These are phyloP conservation scores for Tuber brumale DNA, from an alignment of 495 filamentous ascomycete species.

Conservation along the genomic window DNA sequence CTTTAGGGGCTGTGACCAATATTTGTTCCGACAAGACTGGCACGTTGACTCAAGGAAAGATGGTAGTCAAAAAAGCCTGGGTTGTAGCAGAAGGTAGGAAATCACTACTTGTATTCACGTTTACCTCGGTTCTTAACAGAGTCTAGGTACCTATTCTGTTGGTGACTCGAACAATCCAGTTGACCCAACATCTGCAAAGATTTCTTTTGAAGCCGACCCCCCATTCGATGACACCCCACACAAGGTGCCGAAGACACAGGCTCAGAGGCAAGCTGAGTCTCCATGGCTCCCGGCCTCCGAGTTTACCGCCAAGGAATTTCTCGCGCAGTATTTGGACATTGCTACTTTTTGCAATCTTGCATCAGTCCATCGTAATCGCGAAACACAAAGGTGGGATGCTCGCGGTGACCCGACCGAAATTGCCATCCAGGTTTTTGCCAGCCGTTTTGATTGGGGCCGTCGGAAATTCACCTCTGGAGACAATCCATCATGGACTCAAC, in stretches of 20 bases:
- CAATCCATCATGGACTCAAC: conserved; percentile 52
- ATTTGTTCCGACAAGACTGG: conserved; percentile 71
- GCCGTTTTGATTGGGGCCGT: conserved; percentile 56
- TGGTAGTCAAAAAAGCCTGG: conserved; percentile 54
- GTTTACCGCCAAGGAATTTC: conserved; percentile 43
- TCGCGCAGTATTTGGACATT: conserved; percentile 55
- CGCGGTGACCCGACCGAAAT: conserved; percentile 64
- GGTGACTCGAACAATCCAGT: conserved; percentile 52
- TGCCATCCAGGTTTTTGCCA: conserved; percentile 63
- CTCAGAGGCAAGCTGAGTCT: conserved; percentile 18
- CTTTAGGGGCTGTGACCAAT: conserved; percentile 62
- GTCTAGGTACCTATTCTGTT: conserved; percentile 51
- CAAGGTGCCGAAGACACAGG: conserved; percentile 37
- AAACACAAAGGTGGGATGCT: conserved; percentile 53
- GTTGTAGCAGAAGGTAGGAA: conserved; percentile 47
- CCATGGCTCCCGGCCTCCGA: conserved; percentile 44
- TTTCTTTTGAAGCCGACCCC: conserved; percentile 45
- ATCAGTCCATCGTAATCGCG: conserved; percentile 48
- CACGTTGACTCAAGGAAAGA: conserved; percentile 63
- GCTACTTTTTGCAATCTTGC: conserved; percentile 63
- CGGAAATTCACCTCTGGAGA: conserved; percentile 50
- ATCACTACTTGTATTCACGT: background rate
- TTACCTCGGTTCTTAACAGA: background rate
- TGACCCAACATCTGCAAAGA: conserved; percentile 52
- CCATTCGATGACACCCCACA: conserved; percentile 42